Percentiles rank a stretch among this genome's conserved stretches.
These are phyloP conservation scores for Closterium sp. DNA, from an alignment of 139 green algal genomes.

Conservation along the genomic window DNA sequence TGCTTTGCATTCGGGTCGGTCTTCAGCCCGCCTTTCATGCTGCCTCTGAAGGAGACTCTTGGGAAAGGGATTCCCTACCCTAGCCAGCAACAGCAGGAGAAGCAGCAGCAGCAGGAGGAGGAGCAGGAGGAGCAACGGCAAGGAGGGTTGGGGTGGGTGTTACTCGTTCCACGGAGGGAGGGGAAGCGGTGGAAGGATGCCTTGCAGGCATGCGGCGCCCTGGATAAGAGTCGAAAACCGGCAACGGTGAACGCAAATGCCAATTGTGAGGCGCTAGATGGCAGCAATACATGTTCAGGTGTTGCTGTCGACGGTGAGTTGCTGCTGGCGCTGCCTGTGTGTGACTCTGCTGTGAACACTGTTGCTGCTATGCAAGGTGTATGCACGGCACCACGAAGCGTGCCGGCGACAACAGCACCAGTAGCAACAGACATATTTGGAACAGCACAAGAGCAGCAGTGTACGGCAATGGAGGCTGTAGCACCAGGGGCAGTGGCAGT, in stretches of 20 bases:
- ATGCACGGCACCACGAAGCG: background rate
- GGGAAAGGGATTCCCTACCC: background rate
- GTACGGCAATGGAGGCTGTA: too few species aligned
- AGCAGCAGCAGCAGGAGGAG: background rate
- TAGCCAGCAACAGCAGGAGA: background rate
- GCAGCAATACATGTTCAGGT: background rate
- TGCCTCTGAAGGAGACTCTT: background rate
- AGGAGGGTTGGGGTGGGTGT: background rate
- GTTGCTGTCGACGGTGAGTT: background rate
- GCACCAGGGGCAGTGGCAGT: too few species aligned
- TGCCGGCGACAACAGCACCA: background rate
- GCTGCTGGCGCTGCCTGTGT: background rate
- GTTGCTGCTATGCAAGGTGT: background rate
- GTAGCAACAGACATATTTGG: too few species aligned
- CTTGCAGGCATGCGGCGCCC: background rate
- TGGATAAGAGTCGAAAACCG: background rate
- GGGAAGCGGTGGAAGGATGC: constrained; percentile 27
- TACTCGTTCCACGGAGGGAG: constrained; percentile 15
- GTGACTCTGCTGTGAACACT: background rate
- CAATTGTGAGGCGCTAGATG: background rate
- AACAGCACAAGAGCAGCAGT: too few species aligned
- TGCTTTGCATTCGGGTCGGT: constrained; percentile 39
- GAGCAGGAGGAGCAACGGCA: background rate
- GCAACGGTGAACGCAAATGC: background rate
- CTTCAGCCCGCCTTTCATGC: constrained; percentile 9